Base-by-base conservation (phyloP, 2,329 filamentous ascomycete genomes). In the Sclerotinia minor region DNA sequence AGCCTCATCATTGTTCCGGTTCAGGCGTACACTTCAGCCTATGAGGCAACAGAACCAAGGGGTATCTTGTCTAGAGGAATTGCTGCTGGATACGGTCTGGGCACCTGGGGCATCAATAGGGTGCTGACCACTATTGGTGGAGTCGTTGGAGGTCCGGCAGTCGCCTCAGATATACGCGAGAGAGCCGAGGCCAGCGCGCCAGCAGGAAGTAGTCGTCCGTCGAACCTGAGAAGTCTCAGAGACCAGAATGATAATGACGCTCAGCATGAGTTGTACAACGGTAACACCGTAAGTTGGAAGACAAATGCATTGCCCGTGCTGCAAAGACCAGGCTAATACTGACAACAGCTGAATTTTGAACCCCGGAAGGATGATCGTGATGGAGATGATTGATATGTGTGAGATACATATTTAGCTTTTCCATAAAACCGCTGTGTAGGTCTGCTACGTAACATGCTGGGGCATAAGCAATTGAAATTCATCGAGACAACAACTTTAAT, bases 241-340 rank as follows among this genome's bases (percentile, higher is more conserved):
- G 85, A 88, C 69, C 80, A 83, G 50, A 80, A 83, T 26, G 81
- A 85, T 69, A 81, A 83, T 50, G 81, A 82, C 65, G 79, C 85
- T 67, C 83, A 89, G 70, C 84, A 87, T 55, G 89, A 96, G 75
- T 85, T 96, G 58, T 97, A 97, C 76, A 97, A 97, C 75, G 94
- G 94, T 1, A 97, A 97, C 76, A 92, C 92, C 77, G 91, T 94
- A 82, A 79, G 73, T 71, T 29, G 9, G 6, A 49, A 15, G 21
- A 32, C 8, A 4, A 35, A 13, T 59, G 8, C 24, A 15, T 41
- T 21, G 57, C 44, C 9, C 0, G 24, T 21, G 52, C 3, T n/a
- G 38, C 17, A 55, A 35, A 5, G 17, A 35, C 17, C 4, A 32
- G 41, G 41, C 67, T 72, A 64, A 70, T 49, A 13, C 44, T 52